phyloP scores from a whole-genome alignment of 2,329 filamentous ascomycete genomes.

The Monilinia fructigena region DNA sequence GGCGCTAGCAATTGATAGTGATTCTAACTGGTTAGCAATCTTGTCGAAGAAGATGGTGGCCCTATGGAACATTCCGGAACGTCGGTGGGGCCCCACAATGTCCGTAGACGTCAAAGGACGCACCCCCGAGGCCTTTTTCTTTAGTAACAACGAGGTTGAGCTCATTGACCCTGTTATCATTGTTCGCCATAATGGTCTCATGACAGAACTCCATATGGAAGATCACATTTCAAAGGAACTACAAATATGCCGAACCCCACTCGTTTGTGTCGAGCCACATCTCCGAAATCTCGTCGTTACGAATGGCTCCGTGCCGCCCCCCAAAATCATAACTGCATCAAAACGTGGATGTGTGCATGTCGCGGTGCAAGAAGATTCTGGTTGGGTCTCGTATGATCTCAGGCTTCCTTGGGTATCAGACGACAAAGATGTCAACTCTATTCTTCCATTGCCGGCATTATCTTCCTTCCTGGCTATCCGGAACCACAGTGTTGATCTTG shows the following conservation, averaged over 20 bases:
- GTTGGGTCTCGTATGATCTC: conserved; percentile 53
- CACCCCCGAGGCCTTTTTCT: conserved; percentile 63
- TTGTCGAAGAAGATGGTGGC: conserved; percentile 56
- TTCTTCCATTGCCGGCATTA: conserved; percentile 58
- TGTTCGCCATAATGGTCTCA: conserved; percentile 61
- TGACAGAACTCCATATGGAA: conserved; percentile 57
- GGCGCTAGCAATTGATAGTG: conserved; percentile 62
- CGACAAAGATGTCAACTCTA: conserved; percentile 51
- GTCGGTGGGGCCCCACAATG: conserved; percentile 55
- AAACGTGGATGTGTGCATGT: conserved; percentile 52
- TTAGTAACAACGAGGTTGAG: conserved; percentile 47
- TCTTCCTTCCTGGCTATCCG: conserved; percentile 61
- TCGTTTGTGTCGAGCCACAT: conserved; percentile 43
- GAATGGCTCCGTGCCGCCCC: conserved; percentile 26
- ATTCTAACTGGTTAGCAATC: conserved; percentile 64
- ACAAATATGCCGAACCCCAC: conserved; percentile 51
- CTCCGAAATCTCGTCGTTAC: too few species aligned
- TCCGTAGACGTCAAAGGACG: conserved; percentile 57
- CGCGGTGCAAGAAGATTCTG: conserved; percentile 44
- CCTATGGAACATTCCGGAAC: conserved; percentile 62
- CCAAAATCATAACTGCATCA: conserved; percentile 50
- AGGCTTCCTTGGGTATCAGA: conserved; percentile 39
- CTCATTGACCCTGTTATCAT: conserved; percentile 54
- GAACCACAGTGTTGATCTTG: conserved; percentile 55
- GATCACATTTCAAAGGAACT: conserved; percentile 45